Evolutionary conservation across 306 rosid species (phyloP).

Genomic region (Acacia confusa): DNA sequence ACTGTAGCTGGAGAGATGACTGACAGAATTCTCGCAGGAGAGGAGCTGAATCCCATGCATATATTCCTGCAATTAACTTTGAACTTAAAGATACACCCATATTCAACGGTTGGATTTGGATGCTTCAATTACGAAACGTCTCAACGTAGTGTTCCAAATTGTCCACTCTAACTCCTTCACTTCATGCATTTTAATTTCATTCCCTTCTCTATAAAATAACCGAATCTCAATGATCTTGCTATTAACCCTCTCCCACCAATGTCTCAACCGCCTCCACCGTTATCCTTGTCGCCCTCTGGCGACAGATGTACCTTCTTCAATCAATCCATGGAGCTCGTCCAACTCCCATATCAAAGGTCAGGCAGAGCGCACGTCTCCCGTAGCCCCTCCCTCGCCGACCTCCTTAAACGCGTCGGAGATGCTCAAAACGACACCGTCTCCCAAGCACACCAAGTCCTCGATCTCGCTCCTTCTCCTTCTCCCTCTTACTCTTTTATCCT

Average conservation of each 20-base stretch:
- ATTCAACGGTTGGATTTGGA: constrained; percentile 30
- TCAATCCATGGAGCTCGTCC: constrained; percentile 57
- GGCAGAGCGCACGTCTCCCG: constrained; percentile 29
- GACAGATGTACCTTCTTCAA: constrained; percentile 40
- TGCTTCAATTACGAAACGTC: constrained; percentile 34
- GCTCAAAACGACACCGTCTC: constrained; percentile 46
- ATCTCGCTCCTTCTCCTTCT: constrained; percentile 19
- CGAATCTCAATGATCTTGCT: neutral
- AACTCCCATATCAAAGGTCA: constrained; percentile 13
- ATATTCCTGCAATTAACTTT: constrained; percentile 7
- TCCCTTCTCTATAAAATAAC: constrained; percentile 34
- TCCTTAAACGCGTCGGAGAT: constrained; percentile 65
- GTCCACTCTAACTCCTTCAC: neutral
- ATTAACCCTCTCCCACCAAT: constrained; percentile 3
- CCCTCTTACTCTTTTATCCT: constrained; percentile 57
- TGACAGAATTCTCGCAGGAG: neutral
- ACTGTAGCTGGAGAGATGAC: neutral
- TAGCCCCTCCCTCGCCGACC: constrained; percentile 71
- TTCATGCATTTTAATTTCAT: constrained; percentile 17
- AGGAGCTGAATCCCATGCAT: neutral
- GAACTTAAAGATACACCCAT: neutral
- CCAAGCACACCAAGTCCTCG: constrained; percentile 28
- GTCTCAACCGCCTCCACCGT: constrained; percentile 22
- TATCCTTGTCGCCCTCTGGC: constrained; percentile 11
- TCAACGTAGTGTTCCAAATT: neutral